A percentile compares a stretch with the other conserved stretches of the same genome.
Evolutionary conservation across 306 rosid species (phyloP).

Genomic region (Sicyos edulis): DNA sequence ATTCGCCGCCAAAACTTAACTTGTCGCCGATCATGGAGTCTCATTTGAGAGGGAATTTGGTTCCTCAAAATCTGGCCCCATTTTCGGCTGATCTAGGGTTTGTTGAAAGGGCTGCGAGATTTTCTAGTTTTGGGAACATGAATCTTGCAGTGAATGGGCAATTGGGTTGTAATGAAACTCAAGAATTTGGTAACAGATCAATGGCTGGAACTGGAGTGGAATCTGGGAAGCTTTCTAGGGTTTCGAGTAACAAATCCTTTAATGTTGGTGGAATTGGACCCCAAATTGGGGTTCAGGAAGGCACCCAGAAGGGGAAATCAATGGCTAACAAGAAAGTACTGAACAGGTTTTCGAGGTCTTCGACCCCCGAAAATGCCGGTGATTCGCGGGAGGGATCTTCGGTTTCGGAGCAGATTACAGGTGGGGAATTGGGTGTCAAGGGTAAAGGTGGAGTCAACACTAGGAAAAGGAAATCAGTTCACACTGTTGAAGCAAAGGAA

Average conservation of each 20-base stretch:
- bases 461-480: slow-evolving; percentile 40
- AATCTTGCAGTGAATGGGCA: slow-evolving; percentile 27
- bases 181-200: slow-evolving; percentile 30
- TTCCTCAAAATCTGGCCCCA: slow-evolving; percentile 32
- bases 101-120: slow-evolving; percentile 46
- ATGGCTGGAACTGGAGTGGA: slow-evolving; percentile 29
- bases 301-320: slow-evolving; percentile 24
- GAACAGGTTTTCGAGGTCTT: slow-evolving; percentile 33
- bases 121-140: slow-evolving; percentile 36
- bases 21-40: slow-evolving; percentile 35
- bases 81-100: slow-evolving; percentile 50
- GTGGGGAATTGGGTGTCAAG: slow-evolving; percentile 33
- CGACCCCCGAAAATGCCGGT: slow-evolving; percentile 42
- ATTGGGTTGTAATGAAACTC: slow-evolving; percentile 31
- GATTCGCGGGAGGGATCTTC: slow-evolving; percentile 54
- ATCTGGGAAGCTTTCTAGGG: slow-evolving; percentile 31
- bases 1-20: slow-evolving; percentile 50
- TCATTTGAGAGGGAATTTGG: slow-evolving; percentile 28
- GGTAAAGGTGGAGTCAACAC: slow-evolving; percentile 25
- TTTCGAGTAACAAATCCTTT: slow-evolving; percentile 28
- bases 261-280: slow-evolving; percentile 15
- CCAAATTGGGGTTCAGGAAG: slow-evolving; percentile 31
- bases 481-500: slow-evolving; percentile 39
- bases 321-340: slow-evolving; percentile 27
- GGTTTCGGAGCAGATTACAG: slow-evolving; percentile 47